Evolutionary conservation across 345 rosid genomes (phyloP).

Genomic region (Pelargonium nanum): DNA sequence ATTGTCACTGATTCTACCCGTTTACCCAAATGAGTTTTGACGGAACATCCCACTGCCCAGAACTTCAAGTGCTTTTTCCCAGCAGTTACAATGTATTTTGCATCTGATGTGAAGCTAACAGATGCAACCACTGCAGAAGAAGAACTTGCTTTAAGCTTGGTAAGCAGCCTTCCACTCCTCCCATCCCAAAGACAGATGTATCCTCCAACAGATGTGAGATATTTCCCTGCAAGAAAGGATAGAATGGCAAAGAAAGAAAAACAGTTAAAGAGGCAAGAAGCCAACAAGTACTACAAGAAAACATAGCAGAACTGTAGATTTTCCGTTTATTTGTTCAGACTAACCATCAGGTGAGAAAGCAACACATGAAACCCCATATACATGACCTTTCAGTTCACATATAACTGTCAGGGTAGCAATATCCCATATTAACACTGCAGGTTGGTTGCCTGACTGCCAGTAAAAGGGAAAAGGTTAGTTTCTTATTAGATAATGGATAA

Average conservation of each 20-base stretch:
- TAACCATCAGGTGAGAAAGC: slow-evolving; percentile 79
- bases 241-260: not conserved
- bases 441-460: slow-evolving; percentile 54
- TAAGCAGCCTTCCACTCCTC: slow-evolving; percentile 42
- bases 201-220: slow-evolving; percentile 69
- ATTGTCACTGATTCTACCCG: slow-evolving; percentile 24
- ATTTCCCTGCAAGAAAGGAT: slow-evolving; percentile 38
- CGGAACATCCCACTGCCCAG: slow-evolving; percentile 55
- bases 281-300: not conserved
- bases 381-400: slow-evolving; percentile 69
- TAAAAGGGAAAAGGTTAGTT: slow-evolving; percentile 2
- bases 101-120: slow-evolving; percentile 56
- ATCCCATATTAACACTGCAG: slow-evolving; percentile 79
- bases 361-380: slow-evolving; percentile 63
- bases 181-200: slow-evolving; percentile 79
- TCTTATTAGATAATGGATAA: not conserved
- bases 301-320: not conserved
- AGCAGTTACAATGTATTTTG: slow-evolving; percentile 59
- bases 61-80: slow-evolving; percentile 70
- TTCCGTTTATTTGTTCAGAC: slow-evolving; percentile 9
- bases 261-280: not conserved
- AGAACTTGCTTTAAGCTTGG: slow-evolving; percentile 67
- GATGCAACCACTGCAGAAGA: slow-evolving; percentile 42
- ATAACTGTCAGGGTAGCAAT: slow-evolving; percentile 27
- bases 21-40: slow-evolving; percentile 38